Conservation (phyloP, 208 protist genomes). For the Trypanosoma platydactyli region DNA sequence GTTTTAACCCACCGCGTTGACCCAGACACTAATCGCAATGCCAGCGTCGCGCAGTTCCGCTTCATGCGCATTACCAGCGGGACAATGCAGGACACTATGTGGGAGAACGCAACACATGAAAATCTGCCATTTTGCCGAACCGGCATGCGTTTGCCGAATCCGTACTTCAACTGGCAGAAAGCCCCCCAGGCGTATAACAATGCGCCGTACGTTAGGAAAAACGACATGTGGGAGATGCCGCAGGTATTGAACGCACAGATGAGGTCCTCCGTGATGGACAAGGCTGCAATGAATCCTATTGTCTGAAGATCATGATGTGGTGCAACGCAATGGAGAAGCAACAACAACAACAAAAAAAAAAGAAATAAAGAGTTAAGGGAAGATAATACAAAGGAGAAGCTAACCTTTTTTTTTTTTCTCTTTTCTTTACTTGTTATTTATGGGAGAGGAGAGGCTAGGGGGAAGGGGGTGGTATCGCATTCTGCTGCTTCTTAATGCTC, state of each 20-base stretch:
- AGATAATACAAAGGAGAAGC: conserved; percentile 8
- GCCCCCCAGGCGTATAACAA: conserved; percentile 71
- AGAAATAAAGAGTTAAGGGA: not conserved
- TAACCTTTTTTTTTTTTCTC: not conserved
- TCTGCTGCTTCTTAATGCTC: too few species aligned
- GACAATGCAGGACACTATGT: conserved; percentile 71
- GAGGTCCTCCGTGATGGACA: conserved; percentile 29
- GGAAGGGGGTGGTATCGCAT: not conserved
- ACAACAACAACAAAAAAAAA: conserved; percentile 6
- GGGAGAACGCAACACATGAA: conserved; percentile 78
- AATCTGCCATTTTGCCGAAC: conserved; percentile 48
- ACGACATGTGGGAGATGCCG: conserved; percentile 84
- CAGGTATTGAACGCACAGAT: conserved; percentile 69
- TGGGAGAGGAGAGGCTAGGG: too few species aligned
- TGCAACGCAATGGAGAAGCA: not conserved
- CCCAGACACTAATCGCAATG: conserved; percentile 79
- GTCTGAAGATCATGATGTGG: not conserved
- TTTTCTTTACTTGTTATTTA: conserved; percentile 5
- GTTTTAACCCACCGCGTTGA: conserved; percentile 67
- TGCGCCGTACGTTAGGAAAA: conserved; percentile 71
- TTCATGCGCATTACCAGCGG: conserved; percentile 76
- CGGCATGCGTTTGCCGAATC: conserved; percentile 64
- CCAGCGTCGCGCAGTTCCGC: conserved; percentile 69
- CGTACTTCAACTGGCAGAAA: conserved; percentile 89
- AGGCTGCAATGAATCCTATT: not conserved